Conservation (phyloP, 164 flowering plant genomes). For the Umbellularia californica region DNA sequence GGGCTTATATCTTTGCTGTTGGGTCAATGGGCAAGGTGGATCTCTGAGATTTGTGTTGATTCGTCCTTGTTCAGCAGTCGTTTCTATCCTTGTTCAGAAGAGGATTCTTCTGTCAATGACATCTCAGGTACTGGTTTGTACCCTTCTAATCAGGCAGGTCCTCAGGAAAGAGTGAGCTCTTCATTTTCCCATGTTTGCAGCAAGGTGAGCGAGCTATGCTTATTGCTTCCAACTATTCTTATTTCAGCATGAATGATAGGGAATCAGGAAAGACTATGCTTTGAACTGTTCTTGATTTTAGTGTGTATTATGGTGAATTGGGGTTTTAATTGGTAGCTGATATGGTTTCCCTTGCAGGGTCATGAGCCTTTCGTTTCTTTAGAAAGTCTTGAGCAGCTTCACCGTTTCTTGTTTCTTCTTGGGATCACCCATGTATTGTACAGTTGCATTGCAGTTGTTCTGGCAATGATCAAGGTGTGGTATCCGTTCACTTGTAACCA, state of each 20-base stretch:
- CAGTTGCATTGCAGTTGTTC: constrained; percentile 65
- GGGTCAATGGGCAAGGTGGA: constrained; percentile 80
- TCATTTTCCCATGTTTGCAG: constrained; percentile 47
- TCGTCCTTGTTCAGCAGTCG: constrained; percentile 75
- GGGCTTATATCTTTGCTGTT: constrained; percentile 88
- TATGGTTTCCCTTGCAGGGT: constrained; percentile 44
- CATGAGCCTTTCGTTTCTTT: constrained; percentile 86
- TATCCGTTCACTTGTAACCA: background rate
- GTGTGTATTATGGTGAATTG: background rate
- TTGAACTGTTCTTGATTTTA: background rate
- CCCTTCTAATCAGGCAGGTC: constrained; percentile 30
- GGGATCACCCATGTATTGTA: constrained; percentile 90
- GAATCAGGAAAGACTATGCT: too few species aligned
- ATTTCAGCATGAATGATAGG: background rate
- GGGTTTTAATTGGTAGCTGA: background rate
- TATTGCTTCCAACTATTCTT: background rate
- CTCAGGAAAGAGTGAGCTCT: constrained; percentile 20
- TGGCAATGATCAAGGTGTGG: constrained; percentile 80
- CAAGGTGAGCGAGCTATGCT: constrained; percentile 39
- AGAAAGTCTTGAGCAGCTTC: constrained; percentile 92
- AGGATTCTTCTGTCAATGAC: constrained; percentile 30
- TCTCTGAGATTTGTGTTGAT: constrained; percentile 79
- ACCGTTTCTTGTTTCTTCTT: constrained; percentile 83
- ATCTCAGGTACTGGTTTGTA: constrained; percentile 19
- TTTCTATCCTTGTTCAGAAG: constrained; percentile 64